These are phyloP conservation scores for Phylloporus sp. DNA, from an alignment of 768 basidiomycete genomes.

Conservation along the genomic window DNA sequence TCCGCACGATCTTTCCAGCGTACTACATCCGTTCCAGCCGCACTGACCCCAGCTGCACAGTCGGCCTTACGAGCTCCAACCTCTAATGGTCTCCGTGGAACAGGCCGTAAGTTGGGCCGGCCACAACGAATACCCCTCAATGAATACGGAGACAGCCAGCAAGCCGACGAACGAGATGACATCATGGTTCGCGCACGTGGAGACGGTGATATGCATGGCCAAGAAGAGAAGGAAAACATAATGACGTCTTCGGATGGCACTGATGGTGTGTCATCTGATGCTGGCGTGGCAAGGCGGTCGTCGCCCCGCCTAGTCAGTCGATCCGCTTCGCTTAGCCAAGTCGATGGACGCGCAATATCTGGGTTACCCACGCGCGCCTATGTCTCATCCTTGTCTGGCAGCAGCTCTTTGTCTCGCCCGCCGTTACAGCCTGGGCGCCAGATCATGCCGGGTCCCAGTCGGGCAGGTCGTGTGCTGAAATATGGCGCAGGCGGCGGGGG, in stretches of 20 bases:
- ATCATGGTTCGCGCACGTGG: slow-evolving; percentile 23
- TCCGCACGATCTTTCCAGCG: slow-evolving; percentile 59
- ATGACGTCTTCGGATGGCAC: slow-evolving; percentile 25
- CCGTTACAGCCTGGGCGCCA: slow-evolving; percentile 39
- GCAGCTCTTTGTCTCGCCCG: slow-evolving; percentile 39
- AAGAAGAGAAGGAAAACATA: slow-evolving; percentile 41
- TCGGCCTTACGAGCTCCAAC: slow-evolving; percentile 26
- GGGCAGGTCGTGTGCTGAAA: slow-evolving; percentile 48
- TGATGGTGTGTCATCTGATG: slow-evolving; percentile 25
- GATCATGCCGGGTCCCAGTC: slow-evolving; percentile 41
- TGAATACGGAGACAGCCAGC: slow-evolving; percentile 31
- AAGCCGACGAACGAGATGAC: slow-evolving; percentile 35
- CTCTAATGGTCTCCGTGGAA: slow-evolving; percentile 33
- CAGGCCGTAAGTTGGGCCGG: slow-evolving; percentile 32
- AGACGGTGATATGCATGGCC: slow-evolving; percentile 28
- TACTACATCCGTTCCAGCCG: slow-evolving; percentile 57
- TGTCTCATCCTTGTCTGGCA: slow-evolving; percentile 21
- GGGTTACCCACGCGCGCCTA: slow-evolving; percentile 33
- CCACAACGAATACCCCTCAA: slow-evolving; percentile 39
- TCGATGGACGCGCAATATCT: slow-evolving; percentile 34
- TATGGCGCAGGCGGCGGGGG: slow-evolving; percentile 28
- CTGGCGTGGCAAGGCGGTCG: slow-evolving; percentile 14
- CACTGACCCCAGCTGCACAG: slow-evolving; percentile 29
- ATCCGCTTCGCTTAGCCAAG: slow-evolving; percentile 31
- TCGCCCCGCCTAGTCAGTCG: slow-evolving; percentile 30